These are phyloP conservation scores for Musa troglodytarum DNA, from an alignment of 176 grass and related monocot species.

Conservation along the genomic window DNA sequence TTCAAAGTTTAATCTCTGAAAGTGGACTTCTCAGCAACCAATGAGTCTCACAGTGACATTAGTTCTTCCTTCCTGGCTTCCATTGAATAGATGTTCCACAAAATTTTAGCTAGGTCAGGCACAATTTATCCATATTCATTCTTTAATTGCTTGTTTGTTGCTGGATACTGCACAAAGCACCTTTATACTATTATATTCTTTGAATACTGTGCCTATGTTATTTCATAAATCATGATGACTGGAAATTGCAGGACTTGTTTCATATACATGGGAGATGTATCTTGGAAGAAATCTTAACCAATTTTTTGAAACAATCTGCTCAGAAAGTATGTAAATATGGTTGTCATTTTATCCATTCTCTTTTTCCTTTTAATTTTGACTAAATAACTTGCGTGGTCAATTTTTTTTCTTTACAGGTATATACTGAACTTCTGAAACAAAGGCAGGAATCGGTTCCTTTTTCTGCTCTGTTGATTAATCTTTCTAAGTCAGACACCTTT, in stretches of 20 bases:
- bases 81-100: background rate
- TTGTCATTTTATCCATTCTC: background rate
- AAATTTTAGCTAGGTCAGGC: background rate
- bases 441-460: conserved; percentile 22
- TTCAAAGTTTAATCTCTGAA: too few species aligned
- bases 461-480: conserved; percentile 30
- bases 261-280: conserved; percentile 47
- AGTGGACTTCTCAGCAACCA: background rate
- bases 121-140: background rate
- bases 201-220: conserved; percentile 2
- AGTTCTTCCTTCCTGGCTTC: background rate
- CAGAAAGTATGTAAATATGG: conserved; percentile 27
- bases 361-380: background rate
- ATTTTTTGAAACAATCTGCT: conserved; percentile 39
- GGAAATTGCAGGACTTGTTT: conserved; percentile 43
- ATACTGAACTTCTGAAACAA: conserved; percentile 31
- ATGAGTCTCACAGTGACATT: background rate
- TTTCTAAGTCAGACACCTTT: conserved; percentile 33
- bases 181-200: background rate
- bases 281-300: conserved; percentile 50
- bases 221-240: conserved; percentile 15
- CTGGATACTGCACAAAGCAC: background rate
- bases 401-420: conserved; percentile 31
- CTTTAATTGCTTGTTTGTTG: background rate
- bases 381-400: background rate